Evolutionary conservation across 2,329 filamentous ascomycete species (phyloP).

Genomic region (Stachybotrys chartarum): DNA sequence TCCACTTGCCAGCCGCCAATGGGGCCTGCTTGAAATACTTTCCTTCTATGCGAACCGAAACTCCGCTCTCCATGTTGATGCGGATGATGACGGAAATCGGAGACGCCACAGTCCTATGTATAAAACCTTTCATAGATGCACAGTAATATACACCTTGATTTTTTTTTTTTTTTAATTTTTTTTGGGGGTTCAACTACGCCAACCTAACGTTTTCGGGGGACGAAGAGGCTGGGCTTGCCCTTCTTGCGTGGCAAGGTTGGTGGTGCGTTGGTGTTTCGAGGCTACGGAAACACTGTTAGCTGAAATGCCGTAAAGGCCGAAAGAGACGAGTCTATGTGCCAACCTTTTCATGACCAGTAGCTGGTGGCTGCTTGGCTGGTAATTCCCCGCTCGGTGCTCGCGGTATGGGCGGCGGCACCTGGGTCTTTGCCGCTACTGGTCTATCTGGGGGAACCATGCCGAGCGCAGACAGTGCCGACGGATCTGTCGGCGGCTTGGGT

Average conservation of each 20-base stretch:
- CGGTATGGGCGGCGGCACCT: conserved; percentile 4
- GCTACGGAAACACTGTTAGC: conserved; percentile 8
- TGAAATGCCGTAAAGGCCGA: neutral
- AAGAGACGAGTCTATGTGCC: neutral
- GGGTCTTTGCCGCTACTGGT: conserved; percentile 21
- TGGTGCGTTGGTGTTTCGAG: conserved; percentile 14
- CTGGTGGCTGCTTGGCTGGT: conserved; percentile 7
- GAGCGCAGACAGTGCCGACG: conserved; percentile 45
- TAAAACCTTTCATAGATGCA: neutral
- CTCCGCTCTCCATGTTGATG: too few relatives aligned
- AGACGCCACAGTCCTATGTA: neutral
- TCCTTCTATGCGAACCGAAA: too few relatives aligned
- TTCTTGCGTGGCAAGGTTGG: conserved; percentile 26
- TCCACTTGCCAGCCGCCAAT: too few relatives aligned
- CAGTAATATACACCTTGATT: neutral
- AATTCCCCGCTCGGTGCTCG: conserved; percentile 14
- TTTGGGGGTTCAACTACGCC: too few relatives aligned
- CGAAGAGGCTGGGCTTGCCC: conserved; percentile 35
- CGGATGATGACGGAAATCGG: neutral
- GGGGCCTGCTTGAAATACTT: too few relatives aligned
- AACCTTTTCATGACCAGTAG: conserved; percentile 13
- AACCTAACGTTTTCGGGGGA: conserved; percentile 27
- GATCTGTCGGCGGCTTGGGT: conserved; percentile 32
- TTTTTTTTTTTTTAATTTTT: neutral
- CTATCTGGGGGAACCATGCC: conserved; percentile 39